Evolutionary conservation across 2,329 filamentous ascomycete species (phyloP).

Genomic region (Scedosporium aurantiacum): DNA sequence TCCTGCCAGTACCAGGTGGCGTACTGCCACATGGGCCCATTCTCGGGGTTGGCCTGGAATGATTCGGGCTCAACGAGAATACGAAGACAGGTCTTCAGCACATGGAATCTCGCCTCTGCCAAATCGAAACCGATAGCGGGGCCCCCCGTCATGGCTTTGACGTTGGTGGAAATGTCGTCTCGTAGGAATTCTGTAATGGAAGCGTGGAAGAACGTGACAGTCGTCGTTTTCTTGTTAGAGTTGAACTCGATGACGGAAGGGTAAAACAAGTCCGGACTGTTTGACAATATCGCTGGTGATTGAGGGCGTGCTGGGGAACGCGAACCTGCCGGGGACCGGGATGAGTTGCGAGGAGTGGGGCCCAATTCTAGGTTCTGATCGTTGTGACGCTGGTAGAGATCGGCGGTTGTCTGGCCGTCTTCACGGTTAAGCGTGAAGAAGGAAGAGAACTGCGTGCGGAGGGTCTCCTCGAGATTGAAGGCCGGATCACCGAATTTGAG

Average conservation of each 20-base stretch:
- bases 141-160: constrained; percentile 7
- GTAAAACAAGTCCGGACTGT: constrained; percentile 19
- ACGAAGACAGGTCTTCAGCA: constrained; percentile 25
- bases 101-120: constrained; percentile 21
- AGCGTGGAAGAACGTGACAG: constrained; percentile 28
- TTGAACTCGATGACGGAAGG: constrained; percentile 24
- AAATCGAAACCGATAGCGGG: constrained; percentile 24
- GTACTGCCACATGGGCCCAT: constrained; percentile 18
- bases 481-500: constrained; percentile 29
- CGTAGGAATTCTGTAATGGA: constrained; percentile 28
- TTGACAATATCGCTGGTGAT: not conserved
- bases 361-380: not conserved
- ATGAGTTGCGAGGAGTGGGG: not conserved
- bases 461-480: constrained; percentile 28
- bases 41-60: not conserved
- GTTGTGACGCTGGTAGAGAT: constrained; percentile 11
- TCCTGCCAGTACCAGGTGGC: constrained; percentile 35
- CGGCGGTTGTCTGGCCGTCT: constrained; percentile 30
- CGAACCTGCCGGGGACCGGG: not conserved
- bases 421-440: constrained; percentile 35
- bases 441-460: constrained; percentile 32
- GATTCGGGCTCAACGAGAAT: constrained; percentile 24
- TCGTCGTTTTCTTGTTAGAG: constrained; percentile 29
- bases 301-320: constrained; percentile 14
- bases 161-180: constrained; percentile 16